Conservation (phyloP, 2,329 filamentous ascomycete genomes). For the Ceratocystis cubensis region DNA sequence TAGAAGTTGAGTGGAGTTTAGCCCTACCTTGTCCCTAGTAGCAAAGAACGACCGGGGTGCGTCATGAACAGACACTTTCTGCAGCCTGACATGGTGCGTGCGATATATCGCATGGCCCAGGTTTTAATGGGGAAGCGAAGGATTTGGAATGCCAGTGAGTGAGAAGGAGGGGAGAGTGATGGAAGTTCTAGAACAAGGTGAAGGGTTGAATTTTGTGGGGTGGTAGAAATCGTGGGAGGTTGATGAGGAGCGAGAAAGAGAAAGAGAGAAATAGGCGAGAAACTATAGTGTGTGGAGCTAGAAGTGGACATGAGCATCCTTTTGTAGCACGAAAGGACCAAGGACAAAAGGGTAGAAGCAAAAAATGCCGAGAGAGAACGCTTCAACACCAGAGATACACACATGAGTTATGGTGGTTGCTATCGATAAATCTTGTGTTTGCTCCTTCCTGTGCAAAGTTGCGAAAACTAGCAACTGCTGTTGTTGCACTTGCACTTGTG, state of each 20-base stretch:
- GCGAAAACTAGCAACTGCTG: background rate
- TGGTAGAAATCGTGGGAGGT: background rate
- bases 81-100: conserved; percentile 6
- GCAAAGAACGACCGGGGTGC: background rate
- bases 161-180: background rate
- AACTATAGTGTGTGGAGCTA: background rate
- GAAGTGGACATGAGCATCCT: background rate
- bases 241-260: background rate
- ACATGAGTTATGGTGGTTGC: background rate
- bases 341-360: background rate
- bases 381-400: background rate
- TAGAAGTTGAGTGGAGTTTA: background rate
- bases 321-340: background rate
- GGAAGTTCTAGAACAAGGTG: conserved; percentile 5
- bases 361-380: background rate
- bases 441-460: background rate
- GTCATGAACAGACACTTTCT: background rate
- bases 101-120: background rate
- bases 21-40: background rate
- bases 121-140: conserved; percentile 2
- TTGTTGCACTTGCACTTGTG: background rate
- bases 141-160: background rate
- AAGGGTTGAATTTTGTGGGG: background rate
- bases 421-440: background rate
- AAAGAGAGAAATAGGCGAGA: background rate